Percentiles rank a stretch among this genome's conserved stretches.
Conservation (phyloP, 2,329 filamentous ascomycete species). For the Stylonectria norvegica region DNA sequence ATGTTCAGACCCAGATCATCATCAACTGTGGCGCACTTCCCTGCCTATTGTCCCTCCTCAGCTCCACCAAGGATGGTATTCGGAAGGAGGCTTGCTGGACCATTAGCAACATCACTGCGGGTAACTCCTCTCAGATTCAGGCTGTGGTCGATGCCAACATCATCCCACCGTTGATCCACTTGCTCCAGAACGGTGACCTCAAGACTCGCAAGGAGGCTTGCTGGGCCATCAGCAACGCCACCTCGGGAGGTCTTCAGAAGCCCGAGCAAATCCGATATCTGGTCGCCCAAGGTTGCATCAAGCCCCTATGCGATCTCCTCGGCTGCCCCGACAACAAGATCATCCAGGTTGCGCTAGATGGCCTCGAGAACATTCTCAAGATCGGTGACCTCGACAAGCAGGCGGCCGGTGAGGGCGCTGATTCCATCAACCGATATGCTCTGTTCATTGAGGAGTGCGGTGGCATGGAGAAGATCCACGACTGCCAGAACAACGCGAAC, state of each 20-base stretch:
- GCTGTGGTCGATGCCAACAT: conserved; percentile 95
- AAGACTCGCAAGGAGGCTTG: conserved; percentile 99
- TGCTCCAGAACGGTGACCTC: conserved; percentile 93
- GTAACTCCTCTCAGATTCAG: conserved; percentile 97
- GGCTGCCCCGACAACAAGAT: conserved; percentile 99
- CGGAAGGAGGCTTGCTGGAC: conserved; percentile 99
- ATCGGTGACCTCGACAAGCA: conserved; percentile 99
- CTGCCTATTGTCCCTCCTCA: conserved; percentile 87
- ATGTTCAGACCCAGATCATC: conserved; percentile 98
- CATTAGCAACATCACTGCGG: conserved; percentile 97
- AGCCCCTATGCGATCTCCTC: conserved; percentile 91
- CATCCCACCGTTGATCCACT: conserved; percentile 91
- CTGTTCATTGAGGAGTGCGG: conserved; percentile 98
- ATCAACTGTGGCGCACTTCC: conserved; percentile 96
- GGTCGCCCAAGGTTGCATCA: conserved; percentile 91
- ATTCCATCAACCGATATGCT: conserved; percentile 91
- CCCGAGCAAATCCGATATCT: conserved; percentile 97
- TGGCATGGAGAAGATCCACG: conserved; percentile 99
- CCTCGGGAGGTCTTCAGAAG: conserved; percentile 95
- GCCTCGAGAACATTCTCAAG: conserved; percentile 98
- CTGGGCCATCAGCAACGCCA: conserved; percentile 99
- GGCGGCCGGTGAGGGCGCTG: conserved; percentile 67
- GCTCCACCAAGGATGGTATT: conserved; percentile 97
- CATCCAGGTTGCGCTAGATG: conserved; percentile 96
- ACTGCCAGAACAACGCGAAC: conserved; percentile 99